phyloP scores from a whole-genome alignment of 768 basidiomycete species.

The Lepiota venenata region DNA sequence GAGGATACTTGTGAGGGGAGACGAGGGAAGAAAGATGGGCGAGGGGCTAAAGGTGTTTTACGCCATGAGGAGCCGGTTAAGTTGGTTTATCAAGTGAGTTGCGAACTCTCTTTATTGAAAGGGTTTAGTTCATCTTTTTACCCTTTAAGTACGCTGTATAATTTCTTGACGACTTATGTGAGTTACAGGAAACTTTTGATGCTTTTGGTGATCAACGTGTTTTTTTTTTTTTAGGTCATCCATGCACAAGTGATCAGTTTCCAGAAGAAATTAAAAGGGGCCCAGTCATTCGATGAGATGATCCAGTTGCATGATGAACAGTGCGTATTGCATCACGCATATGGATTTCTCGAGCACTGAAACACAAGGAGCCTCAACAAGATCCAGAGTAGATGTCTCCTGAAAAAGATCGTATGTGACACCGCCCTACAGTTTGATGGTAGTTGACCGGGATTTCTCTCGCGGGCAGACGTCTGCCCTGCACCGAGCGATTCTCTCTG shows the following conservation, averaged over 20 bases:
- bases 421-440: not conserved
- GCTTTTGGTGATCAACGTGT: not conserved
- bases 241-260: slow-evolving; percentile 60
- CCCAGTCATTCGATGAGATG: slow-evolving; percentile 73
- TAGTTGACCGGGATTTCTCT: slow-evolving; percentile 1
- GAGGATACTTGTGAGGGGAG: slow-evolving; percentile 62
- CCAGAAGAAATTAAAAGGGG: slow-evolving; percentile 48
- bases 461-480: slow-evolving; percentile 58
- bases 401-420: slow-evolving; percentile 51
- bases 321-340: slow-evolving; percentile 37
- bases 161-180: slow-evolving; percentile 75
- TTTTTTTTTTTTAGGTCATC: slow-evolving; percentile 48
- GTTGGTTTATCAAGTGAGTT: slow-evolving; percentile 86
- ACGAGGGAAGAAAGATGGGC: slow-evolving; percentile 27
- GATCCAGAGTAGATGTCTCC: slow-evolving; percentile 58
- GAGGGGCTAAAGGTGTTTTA: slow-evolving; percentile 68
- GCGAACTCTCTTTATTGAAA: not conserved
- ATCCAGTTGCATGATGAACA: slow-evolving; percentile 65
- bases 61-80: slow-evolving; percentile 70
- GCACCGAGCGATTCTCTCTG: slow-evolving; percentile 60
- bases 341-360: not conserved
- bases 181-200: slow-evolving; percentile 18
- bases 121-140: not conserved
- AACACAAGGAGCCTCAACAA: slow-evolving; percentile 47
- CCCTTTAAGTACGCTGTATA: slow-evolving; percentile 49